These are phyloP conservation scores for Geum urbanum DNA, from an alignment of 306 rosid genomes.

Conservation along the genomic window DNA sequence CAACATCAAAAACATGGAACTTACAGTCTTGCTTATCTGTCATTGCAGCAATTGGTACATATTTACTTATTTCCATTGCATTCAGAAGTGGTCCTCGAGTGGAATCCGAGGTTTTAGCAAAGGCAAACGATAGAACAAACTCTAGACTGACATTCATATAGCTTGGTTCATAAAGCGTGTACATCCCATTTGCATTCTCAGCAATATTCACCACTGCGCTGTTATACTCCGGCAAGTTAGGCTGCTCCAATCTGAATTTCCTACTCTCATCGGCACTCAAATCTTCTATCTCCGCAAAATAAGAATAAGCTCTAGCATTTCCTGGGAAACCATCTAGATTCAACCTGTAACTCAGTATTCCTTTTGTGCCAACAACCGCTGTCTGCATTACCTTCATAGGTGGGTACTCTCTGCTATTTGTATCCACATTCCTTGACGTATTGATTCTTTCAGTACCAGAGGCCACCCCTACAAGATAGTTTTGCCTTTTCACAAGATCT, in stretches of 20 bases:
- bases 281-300: conserved; percentile 79
- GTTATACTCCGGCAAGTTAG: conserved; percentile 59
- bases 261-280: conserved; percentile 62
- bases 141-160: conserved; percentile 84
- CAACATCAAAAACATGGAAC: conserved; percentile 26
- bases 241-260: conserved; percentile 71
- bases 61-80: conserved; percentile 86
- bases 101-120: conserved; percentile 69
- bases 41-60: conserved; percentile 52
- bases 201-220: conserved; percentile 88
- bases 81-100: conserved; percentile 76
- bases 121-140: conserved; percentile 80
- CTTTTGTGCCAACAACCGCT: conserved; percentile 73
- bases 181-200: conserved; percentile 90
- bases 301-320: conserved; percentile 81
- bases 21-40: conserved; percentile 70
- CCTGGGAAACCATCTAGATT: conserved; percentile 84
- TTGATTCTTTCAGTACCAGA: conserved; percentile 78
- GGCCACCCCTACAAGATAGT: conserved; percentile 85
- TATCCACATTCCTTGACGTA: conserved; percentile 51
- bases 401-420: conserved; percentile 65
- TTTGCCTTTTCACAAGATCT: conserved; percentile 82
- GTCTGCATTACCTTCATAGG: conserved; percentile 89
- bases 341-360: conserved; percentile 62
- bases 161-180: conserved; percentile 92